phyloP scores from a whole-genome alignment of 2,329 filamentous ascomycete genomes.

The Aspergillus arachidicola region DNA sequence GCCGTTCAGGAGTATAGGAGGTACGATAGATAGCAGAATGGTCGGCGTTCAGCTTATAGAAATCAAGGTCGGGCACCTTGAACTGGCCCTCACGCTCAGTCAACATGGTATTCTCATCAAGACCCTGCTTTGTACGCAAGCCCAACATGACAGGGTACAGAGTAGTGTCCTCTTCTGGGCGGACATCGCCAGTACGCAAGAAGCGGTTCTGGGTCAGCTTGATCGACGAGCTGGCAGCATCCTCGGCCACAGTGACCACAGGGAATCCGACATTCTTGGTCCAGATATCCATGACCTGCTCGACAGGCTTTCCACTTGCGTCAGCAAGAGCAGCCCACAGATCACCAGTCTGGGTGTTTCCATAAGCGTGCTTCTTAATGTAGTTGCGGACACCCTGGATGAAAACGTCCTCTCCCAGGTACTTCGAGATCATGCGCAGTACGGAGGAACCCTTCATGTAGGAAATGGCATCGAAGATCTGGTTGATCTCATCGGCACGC shows the following conservation, averaged over 20 bases:
- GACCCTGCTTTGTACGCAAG: slow-evolving; percentile 78
- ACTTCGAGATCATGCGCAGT: slow-evolving; percentile 94
- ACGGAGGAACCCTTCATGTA: slow-evolving; percentile 97
- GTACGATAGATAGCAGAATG: slow-evolving; percentile 92
- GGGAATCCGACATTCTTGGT: slow-evolving; percentile 96
- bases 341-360: slow-evolving; percentile 88
- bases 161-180: slow-evolving; percentile 86
- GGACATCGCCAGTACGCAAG: slow-evolving; percentile 87
- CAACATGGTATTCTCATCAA: slow-evolving; percentile 76
- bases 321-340: slow-evolving; percentile 86
- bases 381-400: slow-evolving; percentile 89
- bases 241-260: slow-evolving; percentile 82
- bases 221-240: slow-evolving; percentile 70
- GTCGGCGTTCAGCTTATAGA: slow-evolving; percentile 96
- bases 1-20: slow-evolving; percentile 78
- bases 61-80: slow-evolving; percentile 76
- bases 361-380: slow-evolving; percentile 94
- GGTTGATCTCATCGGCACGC: slow-evolving; percentile 92
- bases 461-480: slow-evolving; percentile 97
- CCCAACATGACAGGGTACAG: slow-evolving; percentile 89
- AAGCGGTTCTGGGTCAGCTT: slow-evolving; percentile 94
- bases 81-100: slow-evolving; percentile 73
- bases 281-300: slow-evolving; percentile 92
- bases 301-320: slow-evolving; percentile 87
- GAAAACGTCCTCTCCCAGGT: slow-evolving; percentile 89